Conservation (phyloP, 2,329 filamentous ascomycete species). For the Stemphylium beticola region DNA sequence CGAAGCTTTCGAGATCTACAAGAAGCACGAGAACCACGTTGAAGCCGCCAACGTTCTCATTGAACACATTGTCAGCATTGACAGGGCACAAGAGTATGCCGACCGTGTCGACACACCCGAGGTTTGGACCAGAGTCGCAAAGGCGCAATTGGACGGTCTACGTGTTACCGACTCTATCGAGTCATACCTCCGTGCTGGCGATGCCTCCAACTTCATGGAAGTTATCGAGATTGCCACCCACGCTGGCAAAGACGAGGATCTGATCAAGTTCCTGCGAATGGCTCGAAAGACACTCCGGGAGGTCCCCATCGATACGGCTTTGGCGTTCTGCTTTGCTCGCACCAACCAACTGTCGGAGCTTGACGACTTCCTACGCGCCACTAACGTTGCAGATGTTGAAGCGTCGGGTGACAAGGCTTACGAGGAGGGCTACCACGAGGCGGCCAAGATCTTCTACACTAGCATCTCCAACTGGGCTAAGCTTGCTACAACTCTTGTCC, state of each 20-base stretch:
- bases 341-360: constrained; percentile 90
- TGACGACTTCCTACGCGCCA: constrained; percentile 91
- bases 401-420: constrained; percentile 98
- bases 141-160: constrained; percentile 95
- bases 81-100: constrained; percentile 93
- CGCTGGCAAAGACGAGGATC: constrained; percentile 95
- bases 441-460: constrained; percentile 97
- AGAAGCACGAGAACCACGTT: constrained; percentile 91
- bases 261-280: constrained; percentile 97
- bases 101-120: constrained; percentile 92
- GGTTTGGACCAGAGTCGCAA: constrained; percentile 98
- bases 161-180: constrained; percentile 92
- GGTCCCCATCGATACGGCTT: constrained; percentile 87
- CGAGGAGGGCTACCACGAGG: constrained; percentile 90
- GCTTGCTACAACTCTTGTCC: constrained; percentile 95
- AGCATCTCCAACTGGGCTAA: constrained; percentile 99
- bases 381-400: constrained; percentile 95
- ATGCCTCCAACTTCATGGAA: constrained; percentile 91
- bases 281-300: constrained; percentile 95
- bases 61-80: constrained; percentile 96
- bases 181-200: constrained; percentile 94
- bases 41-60: constrained; percentile 91
- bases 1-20: constrained; percentile 98
- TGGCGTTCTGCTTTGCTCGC: constrained; percentile 92
- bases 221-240: constrained; percentile 96